Evolutionary conservation across 768 basidiomycete species (phyloP).

Genomic region (Pisolithus orientalis): DNA sequence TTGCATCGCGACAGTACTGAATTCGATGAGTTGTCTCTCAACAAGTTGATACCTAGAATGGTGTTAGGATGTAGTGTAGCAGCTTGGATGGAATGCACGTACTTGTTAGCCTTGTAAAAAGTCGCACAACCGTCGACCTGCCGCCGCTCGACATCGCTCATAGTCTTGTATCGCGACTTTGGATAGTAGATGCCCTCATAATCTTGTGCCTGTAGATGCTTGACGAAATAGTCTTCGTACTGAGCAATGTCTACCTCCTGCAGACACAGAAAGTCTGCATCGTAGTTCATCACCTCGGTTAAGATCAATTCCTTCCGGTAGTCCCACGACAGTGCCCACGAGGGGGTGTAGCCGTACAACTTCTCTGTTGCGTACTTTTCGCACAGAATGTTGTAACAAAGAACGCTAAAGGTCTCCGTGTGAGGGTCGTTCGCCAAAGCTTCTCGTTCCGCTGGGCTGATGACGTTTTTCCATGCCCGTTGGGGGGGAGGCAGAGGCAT

Average conservation of each 20-base stretch:
- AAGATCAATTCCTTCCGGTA: slow-evolving; percentile 88
- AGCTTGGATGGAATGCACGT: slow-evolving; percentile 28
- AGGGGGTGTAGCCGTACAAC: slow-evolving; percentile 93
- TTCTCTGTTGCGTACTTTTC: slow-evolving; percentile 83
- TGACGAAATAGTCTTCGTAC: slow-evolving; percentile 87
- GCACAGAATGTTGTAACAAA: slow-evolving; percentile 94
- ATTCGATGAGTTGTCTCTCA: slow-evolving; percentile 91
- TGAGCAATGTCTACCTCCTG: slow-evolving; percentile 93
- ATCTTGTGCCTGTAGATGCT: slow-evolving; percentile 61
- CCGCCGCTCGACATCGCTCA: slow-evolving; percentile 80
- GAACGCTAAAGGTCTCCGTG: slow-evolving; percentile 70
- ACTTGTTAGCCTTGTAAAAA: slow-evolving; percentile 90
- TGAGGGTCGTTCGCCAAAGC: slow-evolving; percentile 53
- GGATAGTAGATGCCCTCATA: slow-evolving; percentile 93
- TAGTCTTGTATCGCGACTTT: slow-evolving; percentile 89
- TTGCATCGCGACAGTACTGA: slow-evolving; percentile 87
- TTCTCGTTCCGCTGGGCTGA: slow-evolving; percentile 55
- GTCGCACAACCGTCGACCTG: slow-evolving; percentile 95
- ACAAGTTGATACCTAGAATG: slow-evolving; percentile 76
- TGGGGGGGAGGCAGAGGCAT: slow-evolving; percentile 75
- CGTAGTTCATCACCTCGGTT: slow-evolving; percentile 72
- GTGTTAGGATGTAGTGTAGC: slow-evolving; percentile 1
- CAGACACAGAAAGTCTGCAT: slow-evolving; percentile 87
- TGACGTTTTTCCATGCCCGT: slow-evolving; percentile 66
- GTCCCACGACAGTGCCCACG: slow-evolving; percentile 95